These are phyloP conservation scores for Austroboletus novae-zelandiae DNA, from an alignment of 1,284 basidiomycete species.

Conservation along the genomic window DNA sequence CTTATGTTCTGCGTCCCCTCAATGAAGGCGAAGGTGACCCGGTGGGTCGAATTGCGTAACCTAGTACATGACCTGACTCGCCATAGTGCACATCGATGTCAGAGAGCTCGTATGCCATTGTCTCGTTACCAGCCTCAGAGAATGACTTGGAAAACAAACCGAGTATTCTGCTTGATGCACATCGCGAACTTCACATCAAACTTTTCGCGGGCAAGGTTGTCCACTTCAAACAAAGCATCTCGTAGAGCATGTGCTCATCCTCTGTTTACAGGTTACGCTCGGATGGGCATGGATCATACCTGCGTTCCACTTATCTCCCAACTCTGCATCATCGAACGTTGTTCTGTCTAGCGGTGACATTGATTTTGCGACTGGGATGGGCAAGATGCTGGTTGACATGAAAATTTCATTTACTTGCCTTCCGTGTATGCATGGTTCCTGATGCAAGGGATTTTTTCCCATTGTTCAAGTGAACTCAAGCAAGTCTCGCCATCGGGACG, in stretches of 20 bases:
- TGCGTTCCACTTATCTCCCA: slow-evolving; percentile 63
- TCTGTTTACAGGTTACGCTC: slow-evolving; percentile 58
- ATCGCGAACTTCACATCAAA: slow-evolving; percentile 75
- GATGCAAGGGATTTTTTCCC: too few species aligned
- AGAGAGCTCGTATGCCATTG: slow-evolving; percentile 3
- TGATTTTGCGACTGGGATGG: slow-evolving; percentile 76
- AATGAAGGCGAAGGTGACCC: slow-evolving; percentile 28
- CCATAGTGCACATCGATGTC: slow-evolving; percentile 1
- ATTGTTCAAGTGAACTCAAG: too few species aligned
- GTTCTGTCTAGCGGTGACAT: slow-evolving; percentile 57
- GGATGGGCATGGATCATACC: slow-evolving; percentile 86
- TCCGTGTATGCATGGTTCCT: too few species aligned
- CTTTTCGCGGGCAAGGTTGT: slow-evolving; percentile 70
- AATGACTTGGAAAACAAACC: slow-evolving; percentile 6
- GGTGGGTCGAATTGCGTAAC: slow-evolving; percentile 42
- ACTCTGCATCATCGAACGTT: slow-evolving; percentile 26
- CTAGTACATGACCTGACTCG: slow-evolving; percentile 26
- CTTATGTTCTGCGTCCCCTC: slow-evolving; percentile 42
- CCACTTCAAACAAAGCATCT: background rate
- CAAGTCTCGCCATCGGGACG: too few species aligned
- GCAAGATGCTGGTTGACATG: slow-evolving; percentile 62
- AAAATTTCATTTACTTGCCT: slow-evolving; percentile 44
- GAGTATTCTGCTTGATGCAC: slow-evolving; percentile 63
- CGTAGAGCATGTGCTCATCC: slow-evolving; percentile 2
- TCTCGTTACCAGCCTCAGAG: background rate